Conservation (phyloP, 495 filamentous ascomycete species). For the Neurospora cerealis region DNA sequence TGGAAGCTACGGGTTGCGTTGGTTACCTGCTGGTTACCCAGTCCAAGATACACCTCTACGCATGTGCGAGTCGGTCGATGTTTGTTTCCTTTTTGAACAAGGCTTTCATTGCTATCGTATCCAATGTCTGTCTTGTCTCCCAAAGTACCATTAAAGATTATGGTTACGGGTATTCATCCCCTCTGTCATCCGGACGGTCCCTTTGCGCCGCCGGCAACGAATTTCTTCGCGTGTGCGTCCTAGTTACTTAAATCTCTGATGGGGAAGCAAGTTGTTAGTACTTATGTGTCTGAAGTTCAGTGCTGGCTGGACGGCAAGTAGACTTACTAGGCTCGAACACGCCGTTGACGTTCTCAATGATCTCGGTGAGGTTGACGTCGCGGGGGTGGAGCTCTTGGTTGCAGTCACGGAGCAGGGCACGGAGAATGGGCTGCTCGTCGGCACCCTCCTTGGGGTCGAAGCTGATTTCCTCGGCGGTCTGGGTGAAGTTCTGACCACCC, state of each 20-base stretch:
- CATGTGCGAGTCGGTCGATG: not conserved
- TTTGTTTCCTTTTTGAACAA: not conserved
- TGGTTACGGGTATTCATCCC: not conserved
- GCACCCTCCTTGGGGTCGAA: slow-evolving; percentile 32
- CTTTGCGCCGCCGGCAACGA: not conserved
- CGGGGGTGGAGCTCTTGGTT: not conserved
- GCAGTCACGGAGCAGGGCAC: slow-evolving; percentile 9
- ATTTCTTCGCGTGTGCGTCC: not conserved
- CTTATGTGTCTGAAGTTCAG: not conserved
- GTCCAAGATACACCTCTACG: not conserved
- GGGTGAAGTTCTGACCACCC: slow-evolving; percentile 32
- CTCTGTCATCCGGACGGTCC: not conserved
- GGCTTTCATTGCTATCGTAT: not conserved
- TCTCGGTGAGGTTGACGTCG: slow-evolving; percentile 23
- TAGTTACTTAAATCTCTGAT: not conserved
- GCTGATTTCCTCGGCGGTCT: slow-evolving; percentile 27
- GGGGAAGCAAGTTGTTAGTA: not conserved
- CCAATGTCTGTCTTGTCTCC: not conserved
- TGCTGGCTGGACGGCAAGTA: not conserved
- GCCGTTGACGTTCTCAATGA: slow-evolving; percentile 19
- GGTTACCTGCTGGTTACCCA: not conserved
- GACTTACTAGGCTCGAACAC: not conserved
- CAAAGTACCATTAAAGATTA: not conserved
- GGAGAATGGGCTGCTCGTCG: slow-evolving; percentile 20
- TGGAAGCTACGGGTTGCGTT: not conserved